phyloP scores from a whole-genome alignment of 2,329 filamentous ascomycete species.

The Alternaria dauci region DNA sequence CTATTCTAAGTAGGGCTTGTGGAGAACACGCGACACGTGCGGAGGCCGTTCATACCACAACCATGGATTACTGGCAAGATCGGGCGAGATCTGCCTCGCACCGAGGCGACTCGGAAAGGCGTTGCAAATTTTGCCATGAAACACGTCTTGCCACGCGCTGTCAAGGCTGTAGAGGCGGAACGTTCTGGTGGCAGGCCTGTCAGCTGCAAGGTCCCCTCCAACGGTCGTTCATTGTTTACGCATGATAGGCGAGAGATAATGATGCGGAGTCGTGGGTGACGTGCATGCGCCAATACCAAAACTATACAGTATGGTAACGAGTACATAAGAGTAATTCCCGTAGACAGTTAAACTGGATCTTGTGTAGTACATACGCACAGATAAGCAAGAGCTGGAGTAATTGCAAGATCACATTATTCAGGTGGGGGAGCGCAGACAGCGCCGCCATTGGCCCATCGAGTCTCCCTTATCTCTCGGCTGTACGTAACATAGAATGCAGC shows the following conservation, averaged over 20 bases:
- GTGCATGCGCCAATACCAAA: constrained; percentile 35
- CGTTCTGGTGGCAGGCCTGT: constrained; percentile 5
- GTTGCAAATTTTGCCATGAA: neutral
- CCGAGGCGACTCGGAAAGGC: neutral
- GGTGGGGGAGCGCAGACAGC: constrained; percentile 30
- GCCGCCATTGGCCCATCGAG: constrained; percentile 31
- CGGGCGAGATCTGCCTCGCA: neutral
- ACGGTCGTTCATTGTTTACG: constrained; percentile 11
- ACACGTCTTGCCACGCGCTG: neutral
- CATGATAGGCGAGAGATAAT: constrained; percentile 23
- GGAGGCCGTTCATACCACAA: constrained; percentile 14
- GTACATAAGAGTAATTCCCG: constrained; percentile 50
- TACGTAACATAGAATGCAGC: constrained; percentile 17
- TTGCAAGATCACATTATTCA: constrained; percentile 20
- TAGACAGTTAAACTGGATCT: constrained; percentile 10
- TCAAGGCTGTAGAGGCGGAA: constrained; percentile 3
- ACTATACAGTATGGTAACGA: constrained; percentile 30
- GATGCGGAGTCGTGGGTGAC: constrained; percentile 34
- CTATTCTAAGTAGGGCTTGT: constrained; percentile 14
- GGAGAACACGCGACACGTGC: constrained; percentile 29
- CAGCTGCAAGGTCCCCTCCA: constrained; percentile 7
- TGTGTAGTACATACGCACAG: constrained; percentile 16
- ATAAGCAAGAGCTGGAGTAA: constrained; percentile 30
- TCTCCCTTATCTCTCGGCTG: constrained; percentile 42
- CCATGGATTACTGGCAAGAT: neutral